Percentiles rank a stretch among this genome's conserved stretches.
Conservation (phyloP, 2,329 filamentous ascomycete genomes). For the Cladorrhinum sp. region DNA sequence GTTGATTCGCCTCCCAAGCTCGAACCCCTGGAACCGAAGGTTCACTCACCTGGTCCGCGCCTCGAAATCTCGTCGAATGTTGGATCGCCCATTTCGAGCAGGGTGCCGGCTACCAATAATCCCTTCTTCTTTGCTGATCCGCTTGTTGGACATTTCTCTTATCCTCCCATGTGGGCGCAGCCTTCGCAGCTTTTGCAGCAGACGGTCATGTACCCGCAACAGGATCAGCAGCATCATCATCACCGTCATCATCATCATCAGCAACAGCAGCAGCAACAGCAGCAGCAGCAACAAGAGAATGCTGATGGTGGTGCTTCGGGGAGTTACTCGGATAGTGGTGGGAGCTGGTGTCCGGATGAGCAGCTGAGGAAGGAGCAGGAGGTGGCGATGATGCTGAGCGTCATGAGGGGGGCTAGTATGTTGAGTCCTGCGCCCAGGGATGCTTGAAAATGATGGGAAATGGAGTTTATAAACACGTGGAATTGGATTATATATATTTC, state of each 20-base stretch:
- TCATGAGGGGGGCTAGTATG: conserved; percentile 11
- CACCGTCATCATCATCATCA: background rate
- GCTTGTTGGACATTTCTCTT: conserved; percentile 12
- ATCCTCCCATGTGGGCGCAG: conserved; percentile 14
- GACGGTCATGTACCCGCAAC: background rate
- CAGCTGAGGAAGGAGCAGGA: conserved; percentile 25
- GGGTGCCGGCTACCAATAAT: background rate
- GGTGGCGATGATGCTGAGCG: conserved; percentile 23
- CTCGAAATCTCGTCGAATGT: conserved; percentile 21
- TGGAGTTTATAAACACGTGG: background rate
- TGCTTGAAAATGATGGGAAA: background rate
- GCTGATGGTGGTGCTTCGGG: background rate
- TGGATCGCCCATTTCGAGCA: conserved; percentile 13
- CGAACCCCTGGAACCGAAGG: conserved; percentile 21
- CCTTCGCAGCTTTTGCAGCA: background rate
- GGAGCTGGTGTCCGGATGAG: conserved; percentile 21
- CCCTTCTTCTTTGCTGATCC: conserved; percentile 23
- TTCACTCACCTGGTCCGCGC: conserved; percentile 20
- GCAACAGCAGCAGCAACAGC: background rate
- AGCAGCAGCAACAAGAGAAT: background rate
- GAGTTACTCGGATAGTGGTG: background rate
- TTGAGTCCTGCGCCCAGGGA: background rate
- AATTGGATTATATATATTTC: background rate
- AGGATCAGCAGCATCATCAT: background rate
- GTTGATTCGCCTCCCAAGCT: conserved; percentile 2